Percentiles rank a stretch among this genome's conserved stretches.
These are phyloP conservation scores for Ogataea pilisensis DNA, from an alignment of 805 yeast species.

Conservation along the genomic window DNA sequence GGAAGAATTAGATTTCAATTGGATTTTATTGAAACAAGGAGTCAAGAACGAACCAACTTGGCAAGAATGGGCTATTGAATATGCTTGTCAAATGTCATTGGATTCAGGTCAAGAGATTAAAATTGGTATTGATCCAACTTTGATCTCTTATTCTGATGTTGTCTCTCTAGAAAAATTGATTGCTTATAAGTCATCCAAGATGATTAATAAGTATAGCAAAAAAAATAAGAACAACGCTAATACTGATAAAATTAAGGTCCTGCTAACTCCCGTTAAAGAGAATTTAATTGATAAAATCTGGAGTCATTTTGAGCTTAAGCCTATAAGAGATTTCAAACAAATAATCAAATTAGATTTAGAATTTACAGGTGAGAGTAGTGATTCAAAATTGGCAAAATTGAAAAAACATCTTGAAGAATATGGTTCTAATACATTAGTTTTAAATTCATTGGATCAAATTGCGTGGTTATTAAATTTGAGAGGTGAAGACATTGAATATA, in stretches of 20 bases:
- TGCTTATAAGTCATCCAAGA: background rate
- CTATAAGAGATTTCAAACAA: constrained; percentile 48
- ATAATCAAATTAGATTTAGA: constrained; percentile 48
- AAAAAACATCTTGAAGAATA: constrained; percentile 33
- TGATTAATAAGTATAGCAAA: background rate
- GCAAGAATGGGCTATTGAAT: constrained; percentile 54
- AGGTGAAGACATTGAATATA: constrained; percentile 47
- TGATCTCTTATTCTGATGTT: constrained; percentile 37
- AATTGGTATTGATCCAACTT: constrained; percentile 46
- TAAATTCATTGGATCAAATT: constrained; percentile 70
- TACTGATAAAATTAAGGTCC: constrained; percentile 32
- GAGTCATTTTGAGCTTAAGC: constrained; percentile 55
- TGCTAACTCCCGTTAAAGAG: constrained; percentile 40
- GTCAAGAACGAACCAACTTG: constrained; percentile 47
- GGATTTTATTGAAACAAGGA: constrained; percentile 53
- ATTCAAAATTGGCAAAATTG: constrained; percentile 52
- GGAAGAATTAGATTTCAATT: constrained; percentile 56
- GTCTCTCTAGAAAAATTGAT: constrained; percentile 32
- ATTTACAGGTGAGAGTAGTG: constrained; percentile 62
- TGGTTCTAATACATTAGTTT: constrained; percentile 28
- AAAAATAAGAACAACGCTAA: constrained; percentile 22
- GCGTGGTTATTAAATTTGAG: constrained; percentile 90
- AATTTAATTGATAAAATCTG: constrained; percentile 50
- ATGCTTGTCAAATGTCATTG: constrained; percentile 45
- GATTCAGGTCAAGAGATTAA: constrained; percentile 37